A percentile compares a stretch with the other conserved stretches of the same genome.
Conservation (phyloP, 768 basidiomycete genomes). For the Boletus sp. region DNA sequence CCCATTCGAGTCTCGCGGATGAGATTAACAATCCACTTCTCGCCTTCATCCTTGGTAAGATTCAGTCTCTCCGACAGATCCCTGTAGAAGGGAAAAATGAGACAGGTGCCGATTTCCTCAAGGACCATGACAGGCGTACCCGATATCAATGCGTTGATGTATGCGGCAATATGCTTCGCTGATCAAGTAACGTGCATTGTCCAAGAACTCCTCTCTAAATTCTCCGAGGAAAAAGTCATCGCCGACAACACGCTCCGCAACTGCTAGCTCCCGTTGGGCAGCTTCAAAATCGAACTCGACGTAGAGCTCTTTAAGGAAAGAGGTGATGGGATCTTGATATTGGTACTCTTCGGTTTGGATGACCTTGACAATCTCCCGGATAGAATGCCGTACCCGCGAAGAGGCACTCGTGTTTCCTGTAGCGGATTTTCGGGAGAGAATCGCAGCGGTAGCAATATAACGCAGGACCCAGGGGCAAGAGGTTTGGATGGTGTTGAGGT, state of each 20-base stretch:
- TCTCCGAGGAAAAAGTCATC: constrained; percentile 94
- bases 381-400: constrained; percentile 79
- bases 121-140: constrained; percentile 40
- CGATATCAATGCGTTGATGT: constrained; percentile 88
- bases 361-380: constrained; percentile 89
- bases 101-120: neutral
- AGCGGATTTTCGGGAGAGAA: constrained; percentile 81
- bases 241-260: constrained; percentile 77
- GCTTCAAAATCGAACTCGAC: constrained; percentile 95
- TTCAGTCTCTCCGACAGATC: constrained; percentile 93
- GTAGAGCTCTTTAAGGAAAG: constrained; percentile 91
- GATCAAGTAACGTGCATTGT: constrained; percentile 93
- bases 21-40: constrained; percentile 99
- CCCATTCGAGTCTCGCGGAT: constrained; percentile 97
- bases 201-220: constrained; percentile 91
- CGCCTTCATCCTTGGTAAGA: constrained; percentile 90
- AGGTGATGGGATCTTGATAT: constrained; percentile 90
- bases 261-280: constrained; percentile 76
- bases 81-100: constrained; percentile 36
- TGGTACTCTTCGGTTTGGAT: constrained; percentile 96
- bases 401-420: constrained; percentile 47
- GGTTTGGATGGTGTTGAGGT: constrained; percentile 98
- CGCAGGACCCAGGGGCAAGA: constrained; percentile 92
- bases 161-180: constrained; percentile 98
- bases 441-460: constrained; percentile 89